phyloP scores from a whole-genome alignment of 441 rosid genomes.

The Gossypium aridum region DNA sequence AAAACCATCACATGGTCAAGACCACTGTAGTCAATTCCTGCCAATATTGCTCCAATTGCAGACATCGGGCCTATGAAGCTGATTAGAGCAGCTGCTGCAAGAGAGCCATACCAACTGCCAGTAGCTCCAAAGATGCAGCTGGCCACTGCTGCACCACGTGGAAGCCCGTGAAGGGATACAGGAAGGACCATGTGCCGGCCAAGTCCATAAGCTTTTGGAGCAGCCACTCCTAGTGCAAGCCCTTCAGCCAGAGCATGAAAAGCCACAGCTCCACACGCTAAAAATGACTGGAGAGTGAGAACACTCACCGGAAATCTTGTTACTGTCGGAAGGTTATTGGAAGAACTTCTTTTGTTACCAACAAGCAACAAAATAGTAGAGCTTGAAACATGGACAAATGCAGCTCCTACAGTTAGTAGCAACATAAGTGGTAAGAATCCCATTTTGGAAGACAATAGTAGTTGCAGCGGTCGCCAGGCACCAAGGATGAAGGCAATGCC shows the following conservation, averaged over 20 bases:
- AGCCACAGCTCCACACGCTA: constrained; percentile 85
- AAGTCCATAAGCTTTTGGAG: constrained; percentile 88
- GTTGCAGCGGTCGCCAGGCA: constrained; percentile 85
- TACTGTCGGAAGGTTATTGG: constrained; percentile 36
- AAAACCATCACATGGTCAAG: constrained; percentile 87
- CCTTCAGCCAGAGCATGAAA: constrained; percentile 96
- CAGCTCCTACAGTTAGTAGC: constrained; percentile 57
- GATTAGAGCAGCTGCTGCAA: constrained; percentile 76
- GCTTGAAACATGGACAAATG: constrained; percentile 43
- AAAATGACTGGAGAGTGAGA: constrained; percentile 79
- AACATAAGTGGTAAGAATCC: constrained; percentile 51
- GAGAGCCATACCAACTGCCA: constrained; percentile 85
- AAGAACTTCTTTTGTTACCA: constrained; percentile 51
- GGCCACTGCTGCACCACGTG: constrained; percentile 94
- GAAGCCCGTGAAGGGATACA: constrained; percentile 87
- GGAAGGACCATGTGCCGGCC: constrained; percentile 98
- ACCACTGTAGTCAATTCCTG: constrained; percentile 90
- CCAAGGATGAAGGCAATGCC: constrained; percentile 92
- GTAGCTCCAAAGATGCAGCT: constrained; percentile 77
- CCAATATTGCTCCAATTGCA: constrained; percentile 84
- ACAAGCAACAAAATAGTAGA: constrained; percentile 45
- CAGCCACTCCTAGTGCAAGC: constrained; percentile 95
- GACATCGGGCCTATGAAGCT: constrained; percentile 88
- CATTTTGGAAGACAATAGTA: constrained; percentile 72
- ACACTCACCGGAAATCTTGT: constrained; percentile 59